Base-by-base conservation (phyloP, 2,329 filamentous ascomycete species). In the Cytospora piceae region DNA sequence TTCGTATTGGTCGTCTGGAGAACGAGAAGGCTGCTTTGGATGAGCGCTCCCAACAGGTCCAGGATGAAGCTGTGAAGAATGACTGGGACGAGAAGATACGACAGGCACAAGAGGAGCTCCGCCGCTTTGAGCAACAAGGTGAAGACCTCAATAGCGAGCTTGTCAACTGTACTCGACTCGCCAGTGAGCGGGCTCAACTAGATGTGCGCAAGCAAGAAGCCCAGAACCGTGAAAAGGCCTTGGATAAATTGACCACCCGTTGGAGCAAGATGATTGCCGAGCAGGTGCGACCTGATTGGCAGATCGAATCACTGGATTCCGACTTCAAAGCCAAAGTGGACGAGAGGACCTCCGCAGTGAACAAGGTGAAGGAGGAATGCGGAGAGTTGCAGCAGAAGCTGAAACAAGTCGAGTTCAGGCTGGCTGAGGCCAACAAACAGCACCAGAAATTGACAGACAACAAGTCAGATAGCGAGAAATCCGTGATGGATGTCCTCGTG, bases 131-230 rank as follows among this genome's bases (percentile, higher is more conserved):
- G 72, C 87, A 85, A 24, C 87, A 90, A 71, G 89, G 85, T 66
- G 87, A 91, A 42, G 87, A 83, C 70, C 82, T 98, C 32, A 89
- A 90, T 54, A 81, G 84, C n/a, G 94, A 98, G 74, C 85, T 97
- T 42, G 85, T 93, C 11, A 90, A 96, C 72, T 92, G 90, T 66
- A 96, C 91, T 2, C 88, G 89, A 65, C 85, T 91, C 65, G 93
- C 93, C 7, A 88, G 90, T 4, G 93, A 96, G 68, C 85, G 93
- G 46, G 95, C 94, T 15, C 90, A 91, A 71, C 83, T 99, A 14
- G 92, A 96, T 65, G 88, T 91, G 71, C 84, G 94, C 39, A 93
- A 90, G 72, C 94, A 93, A 71, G 91, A 97, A 73, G 77, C 93
- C 32, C 86, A 87, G 69, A 89, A 93, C 70, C 87, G 90, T 63